These are phyloP conservation scores for Clarireedia sp. DNA, from an alignment of 2,329 filamentous ascomycete genomes.

Conservation along the genomic window DNA sequence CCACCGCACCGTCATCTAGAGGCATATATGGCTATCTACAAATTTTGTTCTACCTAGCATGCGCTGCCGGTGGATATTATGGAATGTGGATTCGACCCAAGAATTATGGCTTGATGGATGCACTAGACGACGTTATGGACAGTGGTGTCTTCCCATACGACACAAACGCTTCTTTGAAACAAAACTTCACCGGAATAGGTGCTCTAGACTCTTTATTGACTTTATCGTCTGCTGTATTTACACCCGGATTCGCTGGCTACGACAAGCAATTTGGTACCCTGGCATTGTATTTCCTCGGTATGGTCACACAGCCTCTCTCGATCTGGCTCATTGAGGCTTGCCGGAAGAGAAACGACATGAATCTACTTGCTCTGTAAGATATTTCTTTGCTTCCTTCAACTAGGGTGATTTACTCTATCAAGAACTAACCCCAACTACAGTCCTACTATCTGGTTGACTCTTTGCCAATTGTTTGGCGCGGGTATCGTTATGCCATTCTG, in stretches of 20 bases:
- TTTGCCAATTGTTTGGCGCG: not conserved
- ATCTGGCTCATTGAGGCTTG: not conserved
- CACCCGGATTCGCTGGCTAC: not conserved
- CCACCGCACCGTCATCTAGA: not conserved
- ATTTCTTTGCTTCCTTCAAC: not conserved
- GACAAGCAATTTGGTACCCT: not conserved
- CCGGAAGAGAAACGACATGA: slow-evolving; percentile 4
- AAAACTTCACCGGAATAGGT: not conserved
- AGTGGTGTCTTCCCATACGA: not conserved
- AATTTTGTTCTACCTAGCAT: not conserved
- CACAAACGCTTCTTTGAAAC: not conserved
- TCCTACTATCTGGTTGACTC: not conserved
- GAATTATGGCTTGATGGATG: not conserved
- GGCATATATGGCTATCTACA: not conserved
- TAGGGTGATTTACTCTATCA: not conserved
- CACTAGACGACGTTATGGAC: not conserved
- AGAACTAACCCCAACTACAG: not conserved
- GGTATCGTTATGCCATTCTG: not conserved
- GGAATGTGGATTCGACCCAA: not conserved
- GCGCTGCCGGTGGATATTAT: not conserved
- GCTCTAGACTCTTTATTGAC: not conserved
- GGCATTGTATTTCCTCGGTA: not conserved
- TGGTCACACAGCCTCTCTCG: not conserved
- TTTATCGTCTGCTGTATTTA: not conserved
- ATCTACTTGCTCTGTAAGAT: slow-evolving; percentile 1